A percentile compares a stretch with the other conserved stretches of the same genome.
Conservation (phyloP, 2,329 filamentous ascomycete genomes). For the Passalora sequoiae region DNA sequence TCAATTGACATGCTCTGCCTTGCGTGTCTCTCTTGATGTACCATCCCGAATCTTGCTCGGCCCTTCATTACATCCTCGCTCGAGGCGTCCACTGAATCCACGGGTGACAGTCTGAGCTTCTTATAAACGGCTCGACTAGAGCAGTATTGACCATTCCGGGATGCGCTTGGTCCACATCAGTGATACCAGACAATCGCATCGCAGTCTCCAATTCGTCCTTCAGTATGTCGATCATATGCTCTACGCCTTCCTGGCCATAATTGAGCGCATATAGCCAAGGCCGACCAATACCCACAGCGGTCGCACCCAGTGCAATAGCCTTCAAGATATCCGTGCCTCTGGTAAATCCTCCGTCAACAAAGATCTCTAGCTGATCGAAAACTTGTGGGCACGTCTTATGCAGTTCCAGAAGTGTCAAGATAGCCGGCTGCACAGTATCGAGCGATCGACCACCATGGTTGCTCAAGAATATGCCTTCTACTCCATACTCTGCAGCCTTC, state of each 20-base stretch:
- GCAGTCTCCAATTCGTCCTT: constrained; percentile 59
- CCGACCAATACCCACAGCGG: constrained; percentile 53
- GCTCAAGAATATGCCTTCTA: constrained; percentile 48
- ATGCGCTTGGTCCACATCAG: constrained; percentile 55
- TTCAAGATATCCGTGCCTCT: constrained; percentile 50
- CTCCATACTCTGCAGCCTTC: constrained; percentile 41
- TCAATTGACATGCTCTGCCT: too few species aligned
- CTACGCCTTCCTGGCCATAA: constrained; percentile 52
- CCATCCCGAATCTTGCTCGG: too few species aligned
- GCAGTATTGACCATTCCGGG: constrained; percentile 52
- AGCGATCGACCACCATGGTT: constrained; percentile 52
- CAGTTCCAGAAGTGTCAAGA: constrained; percentile 58
- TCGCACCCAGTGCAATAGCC: constrained; percentile 51
- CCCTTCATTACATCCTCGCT: constrained; percentile 13
- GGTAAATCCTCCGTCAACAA: constrained; percentile 50
- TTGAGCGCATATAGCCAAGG: constrained; percentile 56
- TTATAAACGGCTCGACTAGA: constrained; percentile 21
- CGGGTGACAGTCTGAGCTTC: constrained; percentile 17
- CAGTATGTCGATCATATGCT: constrained; percentile 35
- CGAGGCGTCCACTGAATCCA: constrained; percentile 24
- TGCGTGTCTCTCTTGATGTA: too few species aligned
- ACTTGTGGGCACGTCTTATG: constrained; percentile 57
- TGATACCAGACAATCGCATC: constrained; percentile 61
- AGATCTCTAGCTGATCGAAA: constrained; percentile 43
- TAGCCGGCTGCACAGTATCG: constrained; percentile 47